Evolutionary conservation across 1,284 basidiomycete species (phyloP).

Genomic region (Exobasidium cylindrosporum): DNA sequence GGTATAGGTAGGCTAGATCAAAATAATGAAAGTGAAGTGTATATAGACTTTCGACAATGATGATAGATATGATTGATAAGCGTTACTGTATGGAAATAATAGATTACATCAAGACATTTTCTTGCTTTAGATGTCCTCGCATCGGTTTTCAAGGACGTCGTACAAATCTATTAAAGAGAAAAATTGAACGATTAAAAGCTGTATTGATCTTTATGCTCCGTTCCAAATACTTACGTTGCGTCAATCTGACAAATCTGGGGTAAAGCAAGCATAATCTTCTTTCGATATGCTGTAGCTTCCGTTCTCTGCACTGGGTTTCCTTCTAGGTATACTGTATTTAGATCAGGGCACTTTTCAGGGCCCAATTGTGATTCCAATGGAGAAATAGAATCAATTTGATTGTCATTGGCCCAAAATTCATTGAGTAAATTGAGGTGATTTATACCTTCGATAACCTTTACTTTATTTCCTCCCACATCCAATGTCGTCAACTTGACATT

Average conservation of each 20-base stretch:
- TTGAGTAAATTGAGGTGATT: slow-evolving; percentile 73
- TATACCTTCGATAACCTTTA: slow-evolving; percentile 74
- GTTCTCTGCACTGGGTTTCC: slow-evolving; percentile 82
- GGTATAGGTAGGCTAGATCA: too few species aligned
- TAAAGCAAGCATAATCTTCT: slow-evolving; percentile 82
- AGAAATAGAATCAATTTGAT: slow-evolving; percentile 71
- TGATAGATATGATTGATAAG: too few species aligned
- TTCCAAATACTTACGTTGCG: slow-evolving; percentile 70
- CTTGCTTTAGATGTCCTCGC: too few species aligned
- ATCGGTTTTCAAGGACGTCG: too few species aligned
- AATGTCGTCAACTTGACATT: slow-evolving; percentile 69
- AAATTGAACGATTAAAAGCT: background rate
- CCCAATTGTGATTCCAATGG: slow-evolving; percentile 72
- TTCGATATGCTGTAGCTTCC: slow-evolving; percentile 75
- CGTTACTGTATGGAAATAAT: too few species aligned
- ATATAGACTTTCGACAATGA: too few species aligned
- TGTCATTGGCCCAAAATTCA: slow-evolving; percentile 93
- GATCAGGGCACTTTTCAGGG: slow-evolving; percentile 60
- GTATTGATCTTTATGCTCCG: background rate
- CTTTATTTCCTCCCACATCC: slow-evolving; percentile 82
- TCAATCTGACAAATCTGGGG: slow-evolving; percentile 91
- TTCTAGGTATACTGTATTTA: slow-evolving; percentile 91
- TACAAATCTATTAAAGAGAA: background rate
- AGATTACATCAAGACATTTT: too few species aligned
- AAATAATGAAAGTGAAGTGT: too few species aligned